phyloP scores from a whole-genome alignment of 2,329 filamentous ascomycete species.

The Eutypa lata region DNA sequence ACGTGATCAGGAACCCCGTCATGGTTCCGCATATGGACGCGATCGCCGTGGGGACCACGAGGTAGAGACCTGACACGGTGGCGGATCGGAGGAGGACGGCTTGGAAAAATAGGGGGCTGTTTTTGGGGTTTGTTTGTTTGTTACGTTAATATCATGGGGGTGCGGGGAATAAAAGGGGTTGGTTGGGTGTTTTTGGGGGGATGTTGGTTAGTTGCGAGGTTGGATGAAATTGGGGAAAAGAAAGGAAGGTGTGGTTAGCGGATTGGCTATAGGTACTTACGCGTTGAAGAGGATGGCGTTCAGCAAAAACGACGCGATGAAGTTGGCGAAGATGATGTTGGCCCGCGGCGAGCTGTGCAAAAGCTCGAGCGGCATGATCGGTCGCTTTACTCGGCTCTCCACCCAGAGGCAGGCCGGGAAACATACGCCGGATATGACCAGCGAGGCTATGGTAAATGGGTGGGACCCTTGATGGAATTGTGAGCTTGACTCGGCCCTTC shows the following conservation, averaged over 20 bases:
- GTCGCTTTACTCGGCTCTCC: conserved; percentile 47
- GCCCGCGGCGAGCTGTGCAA: conserved; percentile 48
- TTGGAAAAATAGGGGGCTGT: conserved; percentile 69
- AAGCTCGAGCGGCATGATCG: conserved; percentile 59
- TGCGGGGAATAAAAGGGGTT: too few species aligned
- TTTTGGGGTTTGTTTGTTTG: not conserved
- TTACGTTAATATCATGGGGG: not conserved
- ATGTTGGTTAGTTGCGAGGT: too few species aligned
- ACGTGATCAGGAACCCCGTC: conserved; percentile 62
- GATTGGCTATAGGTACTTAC: conserved; percentile 36
- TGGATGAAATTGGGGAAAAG: too few species aligned
- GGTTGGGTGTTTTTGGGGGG: too few species aligned
- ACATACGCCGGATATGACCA: conserved; percentile 43
- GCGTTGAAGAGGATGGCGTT: conserved; percentile 61
- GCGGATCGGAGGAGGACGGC: conserved; percentile 68
- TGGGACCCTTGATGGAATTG: conserved; percentile 45
- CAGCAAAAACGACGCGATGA: conserved; percentile 46
- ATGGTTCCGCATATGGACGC: conserved; percentile 52
- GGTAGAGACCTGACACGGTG: conserved; percentile 68
- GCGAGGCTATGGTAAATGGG: conserved; percentile 52
- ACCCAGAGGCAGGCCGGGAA: conserved; percentile 51
- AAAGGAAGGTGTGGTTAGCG: too few species aligned
- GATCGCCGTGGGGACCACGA: conserved; percentile 61
- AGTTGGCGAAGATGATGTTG: conserved; percentile 57
- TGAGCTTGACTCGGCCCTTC: not conserved